Evolutionary conservation across 2,329 filamentous ascomycete genomes (phyloP).

Genomic region (Trematosphaeria pertusa): DNA sequence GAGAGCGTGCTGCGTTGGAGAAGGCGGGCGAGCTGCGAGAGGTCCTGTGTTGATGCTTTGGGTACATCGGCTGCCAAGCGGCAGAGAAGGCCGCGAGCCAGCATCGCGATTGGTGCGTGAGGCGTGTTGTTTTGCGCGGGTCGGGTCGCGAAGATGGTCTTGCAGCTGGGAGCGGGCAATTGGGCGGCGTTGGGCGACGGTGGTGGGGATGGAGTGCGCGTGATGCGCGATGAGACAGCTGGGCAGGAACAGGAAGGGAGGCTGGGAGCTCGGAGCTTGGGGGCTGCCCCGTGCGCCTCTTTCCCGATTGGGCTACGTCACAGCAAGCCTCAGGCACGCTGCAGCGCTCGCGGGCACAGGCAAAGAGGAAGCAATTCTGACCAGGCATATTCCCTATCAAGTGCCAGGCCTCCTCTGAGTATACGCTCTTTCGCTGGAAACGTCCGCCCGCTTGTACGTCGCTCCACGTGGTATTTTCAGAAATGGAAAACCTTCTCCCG

Average conservation of each 20-base stretch:
- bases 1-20: slow-evolving; percentile 31
- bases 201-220: slow-evolving; percentile 15
- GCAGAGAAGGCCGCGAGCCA: slow-evolving; percentile 44
- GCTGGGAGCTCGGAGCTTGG: slow-evolving; percentile 11
- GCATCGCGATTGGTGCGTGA: slow-evolving; percentile 33
- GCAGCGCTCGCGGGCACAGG: too few relatives aligned
- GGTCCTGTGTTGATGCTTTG: slow-evolving; percentile 44
- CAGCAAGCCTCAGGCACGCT: too few relatives aligned
- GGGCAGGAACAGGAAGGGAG: slow-evolving; percentile 20
- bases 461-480: too few relatives aligned
- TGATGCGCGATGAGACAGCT: too few relatives aligned
- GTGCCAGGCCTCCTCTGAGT: too few relatives aligned
- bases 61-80: slow-evolving; percentile 44
- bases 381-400: too few relatives aligned
- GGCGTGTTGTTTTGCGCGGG: slow-evolving; percentile 6
- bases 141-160: slow-evolving; percentile 14
- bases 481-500: too few relatives aligned
- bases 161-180: slow-evolving; percentile 29
- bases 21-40: slow-evolving; percentile 42
- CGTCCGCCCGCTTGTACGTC: too few relatives aligned
- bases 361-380: too few relatives aligned
- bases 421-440: too few relatives aligned
- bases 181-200: slow-evolving; percentile 14
- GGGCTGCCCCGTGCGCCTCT: neutral
- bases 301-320: slow-evolving; percentile 9